Evolutionary conservation across 2,329 filamentous ascomycete genomes (phyloP).

Genomic region (Nemania sp.): DNA sequence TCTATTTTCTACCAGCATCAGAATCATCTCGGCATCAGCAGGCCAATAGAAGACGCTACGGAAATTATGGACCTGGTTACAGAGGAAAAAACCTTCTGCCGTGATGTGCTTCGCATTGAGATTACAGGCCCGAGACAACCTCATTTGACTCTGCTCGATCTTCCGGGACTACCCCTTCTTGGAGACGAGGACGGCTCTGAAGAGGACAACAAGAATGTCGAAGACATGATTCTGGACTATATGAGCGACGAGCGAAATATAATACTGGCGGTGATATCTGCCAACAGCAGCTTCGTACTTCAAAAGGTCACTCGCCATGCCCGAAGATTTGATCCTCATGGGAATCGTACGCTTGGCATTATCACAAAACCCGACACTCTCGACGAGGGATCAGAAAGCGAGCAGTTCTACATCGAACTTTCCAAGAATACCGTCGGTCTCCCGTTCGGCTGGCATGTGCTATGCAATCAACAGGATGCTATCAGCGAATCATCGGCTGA

Average conservation of each 20-base stretch:
- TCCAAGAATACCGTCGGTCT: slow-evolving; percentile 51
- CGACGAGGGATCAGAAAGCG: slow-evolving; percentile 43
- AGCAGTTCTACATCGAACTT: slow-evolving; percentile 46
- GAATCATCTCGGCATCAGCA: too few species aligned
- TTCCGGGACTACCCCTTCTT: background rate
- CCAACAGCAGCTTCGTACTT: slow-evolving; percentile 56
- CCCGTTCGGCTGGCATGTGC: slow-evolving; percentile 56
- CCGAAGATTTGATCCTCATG: slow-evolving; percentile 41
- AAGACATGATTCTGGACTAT: background rate
- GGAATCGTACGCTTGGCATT: slow-evolving; percentile 51
- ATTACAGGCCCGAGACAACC: background rate
- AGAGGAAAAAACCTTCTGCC: too few species aligned
- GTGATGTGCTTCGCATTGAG: background rate
- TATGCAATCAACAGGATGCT: slow-evolving; percentile 45
- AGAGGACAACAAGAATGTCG: background rate
- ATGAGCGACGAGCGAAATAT: slow-evolving; percentile 41
- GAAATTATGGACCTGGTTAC: too few species aligned
- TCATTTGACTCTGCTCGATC: background rate
- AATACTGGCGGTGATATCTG: slow-evolving; percentile 57
- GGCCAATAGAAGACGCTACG: too few species aligned
- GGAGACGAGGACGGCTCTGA: background rate
- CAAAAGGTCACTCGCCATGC: slow-evolving; percentile 58
- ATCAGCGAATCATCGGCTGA: too few species aligned
- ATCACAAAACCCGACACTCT: slow-evolving; percentile 53
- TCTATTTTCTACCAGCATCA: too few species aligned